Percentiles rank a stretch among this genome's conserved stretches.
Evolutionary conservation across 1,284 basidiomycete genomes (phyloP).

Genomic region (Calocybe gambosa): DNA sequence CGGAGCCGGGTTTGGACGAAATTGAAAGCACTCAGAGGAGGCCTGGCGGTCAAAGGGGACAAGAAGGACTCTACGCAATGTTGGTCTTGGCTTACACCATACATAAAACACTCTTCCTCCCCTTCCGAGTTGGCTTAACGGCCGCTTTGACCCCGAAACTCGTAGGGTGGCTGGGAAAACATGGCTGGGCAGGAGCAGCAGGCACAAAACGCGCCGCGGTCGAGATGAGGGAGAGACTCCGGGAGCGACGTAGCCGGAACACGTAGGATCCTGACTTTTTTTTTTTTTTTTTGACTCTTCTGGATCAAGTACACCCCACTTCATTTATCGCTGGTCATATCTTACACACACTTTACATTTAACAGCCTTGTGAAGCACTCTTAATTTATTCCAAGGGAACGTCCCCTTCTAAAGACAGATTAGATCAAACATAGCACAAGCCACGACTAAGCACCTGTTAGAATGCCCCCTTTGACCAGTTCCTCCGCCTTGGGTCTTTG

Average conservation of each 20-base stretch:
- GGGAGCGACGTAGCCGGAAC: slow-evolving; percentile 26
- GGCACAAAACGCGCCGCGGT: slow-evolving; percentile 61
- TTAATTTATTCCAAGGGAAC: slow-evolving; percentile 8
- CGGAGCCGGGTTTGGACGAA: slow-evolving; percentile 62
- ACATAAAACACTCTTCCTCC: slow-evolving; percentile 94
- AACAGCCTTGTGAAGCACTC: too few species aligned
- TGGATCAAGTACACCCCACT: too few species aligned
- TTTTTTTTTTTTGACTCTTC: background rate
- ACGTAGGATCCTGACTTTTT: slow-evolving; percentile 8
- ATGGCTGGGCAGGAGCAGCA: slow-evolving; percentile 72
- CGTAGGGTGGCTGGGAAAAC: slow-evolving; percentile 68
- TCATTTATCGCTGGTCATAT: too few species aligned
- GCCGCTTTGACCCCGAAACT: slow-evolving; percentile 83
- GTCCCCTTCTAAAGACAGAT: slow-evolving; percentile 15
- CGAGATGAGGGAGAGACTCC: slow-evolving; percentile 54
- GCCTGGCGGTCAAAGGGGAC: slow-evolving; percentile 31
- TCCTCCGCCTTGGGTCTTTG: slow-evolving; percentile 63
- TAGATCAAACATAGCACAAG: background rate
- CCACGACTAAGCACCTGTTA: slow-evolving; percentile 35
- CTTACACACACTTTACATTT: too few species aligned
- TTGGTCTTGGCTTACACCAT: slow-evolving; percentile 89
- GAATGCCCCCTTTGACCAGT: slow-evolving; percentile 67
- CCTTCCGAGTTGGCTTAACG: slow-evolving; percentile 84
- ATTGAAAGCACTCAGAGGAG: slow-evolving; percentile 31
- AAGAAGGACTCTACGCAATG: slow-evolving; percentile 86